phyloP scores from a whole-genome alignment of 805 yeast species.

The Isabelozyma gotoi region DNA sequence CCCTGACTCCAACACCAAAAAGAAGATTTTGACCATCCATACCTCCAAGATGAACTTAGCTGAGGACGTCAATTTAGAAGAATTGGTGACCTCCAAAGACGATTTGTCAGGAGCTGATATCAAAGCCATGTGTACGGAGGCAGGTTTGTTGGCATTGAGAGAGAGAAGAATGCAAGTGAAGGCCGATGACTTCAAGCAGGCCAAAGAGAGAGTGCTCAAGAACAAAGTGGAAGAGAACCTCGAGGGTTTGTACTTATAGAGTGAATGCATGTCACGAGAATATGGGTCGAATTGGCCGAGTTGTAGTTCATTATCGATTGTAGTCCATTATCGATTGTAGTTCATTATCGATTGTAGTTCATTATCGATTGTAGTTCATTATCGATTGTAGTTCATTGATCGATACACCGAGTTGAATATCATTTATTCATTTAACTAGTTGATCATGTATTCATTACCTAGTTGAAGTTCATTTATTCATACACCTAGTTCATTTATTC shows the following conservation, averaged over 20 bases:
- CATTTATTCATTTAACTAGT: no score
- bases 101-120: constrained; percentile 97
- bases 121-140: constrained; percentile 96
- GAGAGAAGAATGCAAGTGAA: constrained; percentile 98
- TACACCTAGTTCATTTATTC: no score
- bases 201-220: constrained; percentile 93
- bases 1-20: constrained; percentile 89
- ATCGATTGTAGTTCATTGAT: no score
- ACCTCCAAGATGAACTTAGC: constrained; percentile 91
- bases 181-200: constrained; percentile 88
- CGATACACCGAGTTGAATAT: no score
- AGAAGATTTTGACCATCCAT: constrained; percentile 89
- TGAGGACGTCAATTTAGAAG: constrained; percentile 85
- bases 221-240: constrained; percentile 94
- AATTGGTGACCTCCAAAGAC: constrained; percentile 85
- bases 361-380: no score
- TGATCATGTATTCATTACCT: no score
- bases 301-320: no score
- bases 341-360: no score
- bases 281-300: background rate
- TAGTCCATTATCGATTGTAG: no score
- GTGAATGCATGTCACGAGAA: background rate
- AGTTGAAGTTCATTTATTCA: no score
- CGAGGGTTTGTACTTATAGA: constrained; percentile 85
- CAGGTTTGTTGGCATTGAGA: constrained; percentile 91